Conservation (phyloP, 2,329 filamentous ascomycete species). For the Trichophaea hybrida region DNA sequence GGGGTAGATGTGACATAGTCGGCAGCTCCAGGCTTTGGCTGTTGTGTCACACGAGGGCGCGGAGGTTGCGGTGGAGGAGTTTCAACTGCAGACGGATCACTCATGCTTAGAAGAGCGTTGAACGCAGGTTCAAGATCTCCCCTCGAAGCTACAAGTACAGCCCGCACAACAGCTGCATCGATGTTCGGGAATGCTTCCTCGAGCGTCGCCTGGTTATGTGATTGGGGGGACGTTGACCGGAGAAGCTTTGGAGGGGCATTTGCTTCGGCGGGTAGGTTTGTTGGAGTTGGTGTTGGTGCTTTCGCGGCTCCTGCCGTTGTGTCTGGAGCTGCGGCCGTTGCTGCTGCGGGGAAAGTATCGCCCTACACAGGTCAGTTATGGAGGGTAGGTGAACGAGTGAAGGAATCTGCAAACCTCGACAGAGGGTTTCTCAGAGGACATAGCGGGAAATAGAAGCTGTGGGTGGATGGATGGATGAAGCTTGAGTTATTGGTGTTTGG, state of each 20-base stretch:
- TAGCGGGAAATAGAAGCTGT: background rate
- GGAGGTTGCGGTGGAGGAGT: conserved; percentile 28
- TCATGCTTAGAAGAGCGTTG: conserved; percentile 68
- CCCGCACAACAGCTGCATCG: conserved; percentile 67
- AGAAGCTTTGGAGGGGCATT: conserved; percentile 66
- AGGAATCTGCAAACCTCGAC: background rate
- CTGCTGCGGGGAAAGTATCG: background rate
- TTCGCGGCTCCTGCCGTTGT: background rate
- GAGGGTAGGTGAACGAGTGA: background rate
- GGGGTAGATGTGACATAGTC: conserved; percentile 40
- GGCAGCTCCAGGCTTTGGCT: conserved; percentile 49
- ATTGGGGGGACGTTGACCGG: conserved; percentile 62
- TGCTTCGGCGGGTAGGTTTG: background rate
- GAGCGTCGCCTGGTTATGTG: conserved; percentile 75
- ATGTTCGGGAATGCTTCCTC: conserved; percentile 88
- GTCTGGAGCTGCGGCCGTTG: background rate
- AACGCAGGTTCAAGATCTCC: conserved; percentile 88
- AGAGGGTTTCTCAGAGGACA: background rate
- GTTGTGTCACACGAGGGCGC: conserved; percentile 37
- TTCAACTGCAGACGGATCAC: conserved; percentile 38
- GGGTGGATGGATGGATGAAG: background rate
- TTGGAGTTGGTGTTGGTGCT: background rate
- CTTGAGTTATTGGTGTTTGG: background rate
- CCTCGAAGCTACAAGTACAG: conserved; percentile 70
- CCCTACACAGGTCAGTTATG: background rate